Base-by-base conservation (phyloP, 169 alveolate genomes). In the Toxoplasma gondii region DNA sequence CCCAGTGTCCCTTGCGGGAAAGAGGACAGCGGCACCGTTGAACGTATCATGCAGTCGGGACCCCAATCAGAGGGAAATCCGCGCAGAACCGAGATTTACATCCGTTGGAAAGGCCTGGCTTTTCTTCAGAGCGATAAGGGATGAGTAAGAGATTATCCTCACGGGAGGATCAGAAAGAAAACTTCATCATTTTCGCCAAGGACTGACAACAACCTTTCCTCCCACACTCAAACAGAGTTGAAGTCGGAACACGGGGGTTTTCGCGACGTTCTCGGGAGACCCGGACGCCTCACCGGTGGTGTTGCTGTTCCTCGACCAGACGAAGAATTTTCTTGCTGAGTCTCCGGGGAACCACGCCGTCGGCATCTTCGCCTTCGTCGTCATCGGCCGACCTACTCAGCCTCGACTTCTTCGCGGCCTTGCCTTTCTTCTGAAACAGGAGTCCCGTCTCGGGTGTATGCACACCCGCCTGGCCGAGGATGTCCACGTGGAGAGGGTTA, bases 241-340 rank as follows among this genome's bases (percentile, higher is more conserved):
- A 22, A 70, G 1, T 22, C 45, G 83, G 12, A 19, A 19, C 67
- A 53, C n/a, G n/a, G n/a, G n/a, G n/a, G n/a, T n/a, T n/a, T n/a
- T 53, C 34, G 74, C 74, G n/a, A 64, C 1, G n/a, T 16, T 1
- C 22, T 27, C 29, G n/a, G 29, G 34, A 16, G 74, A 64, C n/a
- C 1, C 4, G 22, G 7, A 64, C 86, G 24, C 17, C 86, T 78
- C n/a, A 78, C 86, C 39, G 39, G 45, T 78, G 45, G 24, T n/a
- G 86, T 44, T 83, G 94, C 94, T 92, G 94, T 39, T 84, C 92
- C 27, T 92, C 94, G 10, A 92, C 94, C 34, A 92, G 92, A 44
- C 87, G 87, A 64, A 92, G 94, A 41, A 92, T 80, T 39, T 82
- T 92, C 94, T 82, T 82, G 44, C 94, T 90, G 19, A 92, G 92